Conservation (phyloP, 495 filamentous ascomycete species). For the Xylaria curta region DNA sequence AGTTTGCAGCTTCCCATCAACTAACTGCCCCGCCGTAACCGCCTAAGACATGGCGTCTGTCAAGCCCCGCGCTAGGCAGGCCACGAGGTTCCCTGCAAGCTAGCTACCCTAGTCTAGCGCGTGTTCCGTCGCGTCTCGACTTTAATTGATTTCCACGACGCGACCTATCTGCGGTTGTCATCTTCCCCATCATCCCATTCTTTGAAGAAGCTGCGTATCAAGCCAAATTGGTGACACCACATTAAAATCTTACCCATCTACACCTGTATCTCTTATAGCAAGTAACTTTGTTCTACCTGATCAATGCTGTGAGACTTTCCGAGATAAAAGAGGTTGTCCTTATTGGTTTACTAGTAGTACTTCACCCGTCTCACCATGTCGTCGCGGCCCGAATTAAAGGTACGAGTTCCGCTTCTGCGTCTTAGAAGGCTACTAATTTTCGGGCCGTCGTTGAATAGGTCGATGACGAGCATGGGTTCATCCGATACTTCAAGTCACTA, state of each 20-base stretch:
- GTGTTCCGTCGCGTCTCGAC: slow-evolving; percentile 38
- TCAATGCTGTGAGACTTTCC: neutral
- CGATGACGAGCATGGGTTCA: slow-evolving; percentile 96
- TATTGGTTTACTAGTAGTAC: neutral
- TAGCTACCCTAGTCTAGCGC: slow-evolving; percentile 29
- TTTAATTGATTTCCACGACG: slow-evolving; percentile 39
- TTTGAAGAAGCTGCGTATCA: neutral
- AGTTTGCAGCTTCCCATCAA: neutral
- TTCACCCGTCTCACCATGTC: slow-evolving; percentile 65
- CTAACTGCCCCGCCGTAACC: slow-evolving; percentile 8
- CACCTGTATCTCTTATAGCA: neutral
- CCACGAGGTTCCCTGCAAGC: neutral
- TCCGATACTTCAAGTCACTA: slow-evolving; percentile 88
- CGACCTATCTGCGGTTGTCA: slow-evolving; percentile 24
- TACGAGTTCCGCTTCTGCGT: slow-evolving; percentile 40
- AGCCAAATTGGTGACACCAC: neutral
- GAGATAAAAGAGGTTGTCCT: slow-evolving; percentile 5
- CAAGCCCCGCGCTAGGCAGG: neutral
- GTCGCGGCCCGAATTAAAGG: slow-evolving; percentile 90
- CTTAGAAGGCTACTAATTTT: neutral
- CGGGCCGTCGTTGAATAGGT: slow-evolving; percentile 59
- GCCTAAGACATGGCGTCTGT: neutral
- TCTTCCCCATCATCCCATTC: slow-evolving; percentile 1
- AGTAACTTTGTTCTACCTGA: neutral
- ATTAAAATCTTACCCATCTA: neutral